Evolutionary conservation across 257 asterid genomes (phyloP), one percentile per base, ranked within the genome.

Genomic region (Perilla frutescens): DNA sequence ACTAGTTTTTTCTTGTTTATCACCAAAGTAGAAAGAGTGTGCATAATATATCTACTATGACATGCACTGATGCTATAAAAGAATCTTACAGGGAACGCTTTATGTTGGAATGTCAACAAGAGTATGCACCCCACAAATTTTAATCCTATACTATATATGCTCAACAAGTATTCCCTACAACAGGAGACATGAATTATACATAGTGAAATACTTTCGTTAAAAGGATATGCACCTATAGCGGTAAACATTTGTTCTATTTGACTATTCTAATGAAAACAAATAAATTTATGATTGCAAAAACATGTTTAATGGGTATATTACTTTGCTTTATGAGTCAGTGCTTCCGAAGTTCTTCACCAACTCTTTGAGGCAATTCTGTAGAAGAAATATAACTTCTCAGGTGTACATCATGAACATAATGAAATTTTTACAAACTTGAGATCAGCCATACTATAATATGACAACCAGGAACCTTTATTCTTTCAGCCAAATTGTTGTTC

Each of bases 81-180:
- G 14, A 59, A 47, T 29, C 77, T 54, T 70, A 77, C 77, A 1
- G 77, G 77, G 36, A 70, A 70, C 55, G 81, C 77, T 49, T 66
- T 60, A 1, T 77, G 77, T 20, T 0, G 32, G 14, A 77, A 77
- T 5, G 81, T 65, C 68, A 77, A 65, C 68, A 77, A 61, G 44
- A 53, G 5, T 39, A 77, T 43, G 12, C 78, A 77, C 63, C 72
- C 78, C 58, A 72, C 78, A 7, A 75, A 72, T 50, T 78, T 78
- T 47, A 72, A 3, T 36, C 82, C 82, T 10, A 78, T 13, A 15
- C 75, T 72, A 10, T 31, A 44, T 34, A 78, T 58, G 66, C 71
- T 67, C 65, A 66, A 3, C 40, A 78, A 62, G 71, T 41, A 72
- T 56, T 78, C 47, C 70, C 82, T 78, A 58, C 47, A 59, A 47